Base-by-base conservation (phyloP, 306 rosid genomes). In the Vachellia collinsii region DNA sequence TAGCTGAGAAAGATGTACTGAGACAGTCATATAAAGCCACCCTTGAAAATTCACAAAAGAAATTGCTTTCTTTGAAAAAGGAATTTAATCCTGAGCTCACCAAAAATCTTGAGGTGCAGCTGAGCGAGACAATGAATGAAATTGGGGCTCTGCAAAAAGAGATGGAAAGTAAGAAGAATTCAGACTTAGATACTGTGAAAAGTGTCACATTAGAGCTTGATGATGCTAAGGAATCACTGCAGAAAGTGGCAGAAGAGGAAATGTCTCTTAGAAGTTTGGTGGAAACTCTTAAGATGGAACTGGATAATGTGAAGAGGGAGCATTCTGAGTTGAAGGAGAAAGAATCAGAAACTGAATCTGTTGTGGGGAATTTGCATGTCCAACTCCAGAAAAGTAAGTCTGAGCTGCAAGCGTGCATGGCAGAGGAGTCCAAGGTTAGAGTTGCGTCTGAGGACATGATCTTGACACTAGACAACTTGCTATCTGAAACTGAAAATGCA, bases 221-320 rank as follows among this genome's bases (percentile, higher is more conserved):
- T 74, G 97, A 75, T 77, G 98, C 99, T 8, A 96, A 93, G 87
- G 97, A 79, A 80, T 92, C 97, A 14, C 83, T 96, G 74, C 94
- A 92, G 74, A 92, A 89, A 85, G 93, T 91, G 11, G 97, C 89
- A 16, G 97, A 96, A 82, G 99, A 96, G 83, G 98, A 96, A 88
- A 93, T 78, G 85, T 84, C 90, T 62, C 97, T 96, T 71, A 86
- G 88, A 85, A 88, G 83, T 85, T 83, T 86, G 87, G 89, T 87
- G 43, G 98, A 86, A 84, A 41, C 94, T 78, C 92, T 93, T n/a
- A 93, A 91, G 90, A 79, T 80, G 84, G 97, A 96, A 74, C 82
- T 96, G 41, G 99, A 96, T 85, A 87, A 88, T 80, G 97, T 93
- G 79, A 96, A 86, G 85, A 93, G 80, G 85, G 97, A 96, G 83